Evolutionary conservation across 495 filamentous ascomycete species (phyloP).

Genomic region (Hapsidospora chrysogenum): DNA sequence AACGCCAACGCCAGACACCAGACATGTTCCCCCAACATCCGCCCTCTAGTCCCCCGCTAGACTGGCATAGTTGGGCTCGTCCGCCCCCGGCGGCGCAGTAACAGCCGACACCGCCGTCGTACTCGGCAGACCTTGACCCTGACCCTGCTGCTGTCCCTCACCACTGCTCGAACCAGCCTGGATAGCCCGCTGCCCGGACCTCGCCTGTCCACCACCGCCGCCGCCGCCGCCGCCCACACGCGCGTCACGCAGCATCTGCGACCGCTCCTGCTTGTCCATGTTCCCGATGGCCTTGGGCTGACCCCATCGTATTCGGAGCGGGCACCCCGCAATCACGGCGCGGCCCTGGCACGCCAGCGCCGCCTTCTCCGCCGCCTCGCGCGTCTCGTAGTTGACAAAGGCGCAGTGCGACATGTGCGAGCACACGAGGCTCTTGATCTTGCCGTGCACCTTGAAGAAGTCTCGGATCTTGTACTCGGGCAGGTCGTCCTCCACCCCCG

Average conservation of each 20-base stretch:
- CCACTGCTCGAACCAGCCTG: too few relatives aligned
- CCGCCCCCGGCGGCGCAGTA: slow-evolving; percentile 69
- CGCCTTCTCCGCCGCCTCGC: slow-evolving; percentile 69
- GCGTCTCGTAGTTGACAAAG: slow-evolving; percentile 80
- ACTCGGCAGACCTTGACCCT: slow-evolving; percentile 9
- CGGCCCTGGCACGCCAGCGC: slow-evolving; percentile 74
- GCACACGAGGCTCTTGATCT: slow-evolving; percentile 77
- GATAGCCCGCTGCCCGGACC: slow-evolving; percentile 16
- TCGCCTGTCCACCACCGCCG: too few relatives aligned
- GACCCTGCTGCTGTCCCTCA: slow-evolving; percentile 16
- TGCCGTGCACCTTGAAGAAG: slow-evolving; percentile 77
- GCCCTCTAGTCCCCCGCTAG: slow-evolving; percentile 53
- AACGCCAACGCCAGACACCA: slow-evolving; percentile 8
- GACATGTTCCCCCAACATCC: slow-evolving; percentile 23
- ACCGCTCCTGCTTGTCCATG: slow-evolving; percentile 67
- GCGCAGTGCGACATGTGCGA: slow-evolving; percentile 94
- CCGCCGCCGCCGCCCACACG: slow-evolving; percentile 20
- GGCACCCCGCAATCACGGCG: slow-evolving; percentile 69
- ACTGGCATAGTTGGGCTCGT: slow-evolving; percentile 62
- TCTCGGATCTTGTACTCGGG: slow-evolving; percentile 80
- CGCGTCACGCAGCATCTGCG: slow-evolving; percentile 57
- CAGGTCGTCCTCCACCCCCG: slow-evolving; percentile 89
- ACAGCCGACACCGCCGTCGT: slow-evolving; percentile 37
- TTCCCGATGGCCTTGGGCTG: slow-evolving; percentile 79
- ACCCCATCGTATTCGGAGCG: slow-evolving; percentile 79